Base-by-base conservation (phyloP, 495 filamentous ascomycete genomes). In the Aspergillus carlsbadensis region DNA sequence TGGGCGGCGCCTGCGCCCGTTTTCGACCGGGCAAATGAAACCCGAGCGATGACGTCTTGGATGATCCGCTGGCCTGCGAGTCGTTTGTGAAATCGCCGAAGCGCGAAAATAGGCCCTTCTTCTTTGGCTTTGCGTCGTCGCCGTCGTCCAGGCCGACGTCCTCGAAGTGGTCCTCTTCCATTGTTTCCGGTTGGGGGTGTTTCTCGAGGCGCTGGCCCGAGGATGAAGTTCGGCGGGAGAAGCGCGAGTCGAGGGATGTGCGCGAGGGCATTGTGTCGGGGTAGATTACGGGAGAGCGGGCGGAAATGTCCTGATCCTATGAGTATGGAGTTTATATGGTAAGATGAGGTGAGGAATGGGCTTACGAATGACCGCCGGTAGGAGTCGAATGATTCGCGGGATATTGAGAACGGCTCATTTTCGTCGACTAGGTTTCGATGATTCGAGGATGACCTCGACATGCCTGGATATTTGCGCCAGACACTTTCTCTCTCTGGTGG, bases 341-440 rank as follows among this genome's bases (percentile, higher is more conserved):
- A 17, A 6, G 22, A 29, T 15, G n/a, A n/a, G 34, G n/a, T n/a
- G n/a, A 44, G 15, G 3, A 21, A 34, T 54, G 20, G 29, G 78
- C 88, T 52, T 81, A 96, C 92, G 76, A 98, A 98, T 55, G 94
- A 97, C 58, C 94, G 86, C 48, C 94, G 83, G 69, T 98, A 98
- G 24, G 93, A 96, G 69, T 98, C 94, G 70, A 98, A 98, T 8
- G 92, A 96, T 73, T 98, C 94, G 61, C 94, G 86, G 29, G 94
- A 96, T 72, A 98, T 98, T 49, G 88, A 90, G 72, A 98, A 98
- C 20, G 90, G 92, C 64, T 98, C 94, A 65, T 91, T 90, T 55
- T 93, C 88, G 63, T 86, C 79, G 52, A 91, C 75, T 52, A 86
- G 80, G 62, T 81, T 84, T 24, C 82, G 81, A 56, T 87, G 88